Base-by-base conservation (phyloP, 805 yeast genomes). In the Saturnispora diversa region DNA sequence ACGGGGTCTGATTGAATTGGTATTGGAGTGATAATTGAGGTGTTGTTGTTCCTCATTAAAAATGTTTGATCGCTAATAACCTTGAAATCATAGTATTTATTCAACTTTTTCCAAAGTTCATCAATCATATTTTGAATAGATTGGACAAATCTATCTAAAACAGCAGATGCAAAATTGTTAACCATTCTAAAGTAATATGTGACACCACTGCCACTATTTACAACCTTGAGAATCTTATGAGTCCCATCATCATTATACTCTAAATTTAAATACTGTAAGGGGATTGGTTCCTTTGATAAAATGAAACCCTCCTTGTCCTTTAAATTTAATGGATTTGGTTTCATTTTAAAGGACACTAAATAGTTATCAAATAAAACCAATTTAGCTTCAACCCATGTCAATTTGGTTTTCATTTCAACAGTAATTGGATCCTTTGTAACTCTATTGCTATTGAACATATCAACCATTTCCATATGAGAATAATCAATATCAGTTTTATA, bases 301-400 rank as follows among this genome's bases (percentile, higher is more conserved):
- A 51, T 26, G 22, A 46, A 56, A 8, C 44, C 43, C n/a, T 49
- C 44, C 10, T 46, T 52, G 19, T 43, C 45, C n/a, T 45, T 52
- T 12, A 37, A 22, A 16, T 26, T 26, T 13, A 44, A 26, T 6
- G 44, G 13, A 31, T 35, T 46, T 15, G 48, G 44, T 27, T 48
- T 52, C 2, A 48, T 26, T 11, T 33, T 32, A 27, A 58, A 38
- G 4, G 55, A 53, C 8, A 56, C 46, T 20, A 59, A 33, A 40
- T 54, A 58, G 33, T 57, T 57, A 45, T 59, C 64, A 49, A 70
- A 63, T 20, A 68, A 64, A 38, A 64, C 65, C 26, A 72, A 54
- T 17, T 64, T 53, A 21, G 70, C 61, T 42, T 64, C 59, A 48
- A 68, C 72, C 49, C 70, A 62, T 2, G 70, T 65, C 29, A 66